phyloP scores from a whole-genome alignment of 2,329 filamentous ascomycete species.

The Scopulariopsis brevicaulis region DNA sequence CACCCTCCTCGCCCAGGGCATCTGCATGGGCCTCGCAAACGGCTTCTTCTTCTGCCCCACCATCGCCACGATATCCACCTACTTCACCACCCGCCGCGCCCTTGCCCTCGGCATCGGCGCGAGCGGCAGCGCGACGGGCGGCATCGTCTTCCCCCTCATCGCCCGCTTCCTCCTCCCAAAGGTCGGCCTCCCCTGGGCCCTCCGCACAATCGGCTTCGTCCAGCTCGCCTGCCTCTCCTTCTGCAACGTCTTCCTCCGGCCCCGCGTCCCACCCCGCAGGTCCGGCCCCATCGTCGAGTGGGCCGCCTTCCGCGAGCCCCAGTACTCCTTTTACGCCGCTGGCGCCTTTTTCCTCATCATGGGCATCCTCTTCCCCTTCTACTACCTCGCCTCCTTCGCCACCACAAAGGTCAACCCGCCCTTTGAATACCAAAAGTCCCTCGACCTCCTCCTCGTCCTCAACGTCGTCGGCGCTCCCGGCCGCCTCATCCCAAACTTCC shows the following conservation, averaged over 20 bases:
- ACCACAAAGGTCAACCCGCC: slow-evolving; percentile 24
- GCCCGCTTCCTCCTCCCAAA: slow-evolving; percentile 10
- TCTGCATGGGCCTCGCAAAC: slow-evolving; percentile 43
- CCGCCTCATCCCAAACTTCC: slow-evolving; percentile 42
- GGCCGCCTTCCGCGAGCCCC: slow-evolving; percentile 30
- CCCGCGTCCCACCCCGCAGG: slow-evolving; percentile 27
- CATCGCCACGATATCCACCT: slow-evolving; percentile 54
- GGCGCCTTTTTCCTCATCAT: slow-evolving; percentile 26
- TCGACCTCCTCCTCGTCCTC: slow-evolving; percentile 52
- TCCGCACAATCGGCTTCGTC: slow-evolving; percentile 49
- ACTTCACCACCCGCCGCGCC: slow-evolving; percentile 45
- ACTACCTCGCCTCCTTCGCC: slow-evolving; percentile 42
- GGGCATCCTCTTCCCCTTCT: slow-evolving; percentile 46
- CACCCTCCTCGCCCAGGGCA: slow-evolving; percentile 40
- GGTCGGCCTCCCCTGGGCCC: slow-evolving; percentile 31
- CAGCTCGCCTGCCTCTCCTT: slow-evolving; percentile 29
- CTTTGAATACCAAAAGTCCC: slow-evolving; percentile 34
- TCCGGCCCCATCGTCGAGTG: slow-evolving; percentile 29
- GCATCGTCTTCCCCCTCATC: slow-evolving; percentile 39
- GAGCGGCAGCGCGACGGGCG: slow-evolving; percentile 46
- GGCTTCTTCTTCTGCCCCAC: slow-evolving; percentile 54
- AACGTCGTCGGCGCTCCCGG: slow-evolving; percentile 51
- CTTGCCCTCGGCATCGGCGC: slow-evolving; percentile 52
- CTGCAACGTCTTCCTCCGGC: slow-evolving; percentile 25
- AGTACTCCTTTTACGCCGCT: slow-evolving; percentile 29